phyloP scores from a whole-genome alignment of 805 yeast genomes.

The Danielia oregonensis region DNA sequence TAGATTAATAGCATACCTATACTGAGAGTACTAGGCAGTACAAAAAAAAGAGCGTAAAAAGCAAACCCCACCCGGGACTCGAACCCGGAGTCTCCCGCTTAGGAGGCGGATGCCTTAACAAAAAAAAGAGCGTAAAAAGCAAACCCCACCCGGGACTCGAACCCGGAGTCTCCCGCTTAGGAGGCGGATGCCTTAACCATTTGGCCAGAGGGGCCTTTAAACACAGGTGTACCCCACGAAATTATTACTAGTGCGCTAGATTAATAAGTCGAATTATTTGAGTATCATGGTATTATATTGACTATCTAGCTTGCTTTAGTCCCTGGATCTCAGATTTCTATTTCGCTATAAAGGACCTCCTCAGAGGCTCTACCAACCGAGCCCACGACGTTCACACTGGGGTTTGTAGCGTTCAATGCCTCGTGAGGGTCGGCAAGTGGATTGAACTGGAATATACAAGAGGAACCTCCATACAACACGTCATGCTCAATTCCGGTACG shows the following conservation, averaged over 20 bases:
- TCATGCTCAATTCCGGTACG: conserved; percentile 75
- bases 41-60: conserved; percentile 3
- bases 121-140: conserved; percentile 2
- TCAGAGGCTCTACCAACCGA: conserved; percentile 61
- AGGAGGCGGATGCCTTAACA: conserved; percentile 10
- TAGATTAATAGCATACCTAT: background rate
- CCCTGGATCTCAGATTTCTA: conserved; percentile 41
- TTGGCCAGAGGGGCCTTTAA: conserved; percentile 47
- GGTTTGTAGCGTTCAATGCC: conserved; percentile 30
- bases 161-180: conserved; percentile 38
- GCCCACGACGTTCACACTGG: conserved; percentile 53
- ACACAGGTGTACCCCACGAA: too few relatives aligned
- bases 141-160: conserved; percentile 38
- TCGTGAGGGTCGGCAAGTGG: conserved; percentile 23
- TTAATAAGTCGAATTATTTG: too few relatives aligned
- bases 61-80: conserved; percentile 35
- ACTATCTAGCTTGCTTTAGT: background rate
- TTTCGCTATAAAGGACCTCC: conserved; percentile 60
- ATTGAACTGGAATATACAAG: conserved; percentile 53
- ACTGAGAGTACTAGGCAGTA: conserved; percentile 1
- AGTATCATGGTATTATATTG: too few relatives aligned
- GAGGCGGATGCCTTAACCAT: conserved; percentile 52
- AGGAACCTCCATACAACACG: conserved; percentile 65
- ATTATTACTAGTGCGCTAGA: too few relatives aligned
- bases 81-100: conserved; percentile 38